Evolutionary conservation across 495 filamentous ascomycete species (phyloP).

Genomic region (Neurospora sp.): DNA sequence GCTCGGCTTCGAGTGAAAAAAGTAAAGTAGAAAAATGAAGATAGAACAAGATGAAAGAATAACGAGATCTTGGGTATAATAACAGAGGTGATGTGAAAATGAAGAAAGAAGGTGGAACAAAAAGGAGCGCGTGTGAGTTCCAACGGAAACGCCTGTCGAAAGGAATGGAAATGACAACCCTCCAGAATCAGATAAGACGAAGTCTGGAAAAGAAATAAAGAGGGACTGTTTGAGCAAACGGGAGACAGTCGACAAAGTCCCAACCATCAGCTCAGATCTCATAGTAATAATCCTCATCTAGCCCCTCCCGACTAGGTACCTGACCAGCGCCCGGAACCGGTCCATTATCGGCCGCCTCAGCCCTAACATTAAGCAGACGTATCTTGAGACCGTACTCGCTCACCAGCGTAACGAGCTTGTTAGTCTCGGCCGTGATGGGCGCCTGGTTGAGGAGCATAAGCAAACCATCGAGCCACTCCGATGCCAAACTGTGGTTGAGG

Average conservation of each 20-base stretch:
- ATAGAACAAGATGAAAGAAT: not conserved
- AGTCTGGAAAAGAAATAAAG: not conserved
- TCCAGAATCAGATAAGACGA: not conserved
- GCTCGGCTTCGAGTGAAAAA: not conserved
- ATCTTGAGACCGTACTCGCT: constrained; percentile 90
- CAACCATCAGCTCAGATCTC: constrained; percentile 36
- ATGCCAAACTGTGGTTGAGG: constrained; percentile 68
- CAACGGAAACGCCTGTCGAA: not conserved
- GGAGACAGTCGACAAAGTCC: not conserved
- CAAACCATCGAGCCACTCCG: constrained; percentile 94
- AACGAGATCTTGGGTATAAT: constrained; percentile 3
- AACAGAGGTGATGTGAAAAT: not conserved
- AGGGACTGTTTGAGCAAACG: not conserved
- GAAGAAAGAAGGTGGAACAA: not conserved
- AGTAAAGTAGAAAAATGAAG: not conserved
- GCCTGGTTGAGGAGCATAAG: constrained; percentile 92
- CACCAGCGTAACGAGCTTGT: constrained; percentile 74
- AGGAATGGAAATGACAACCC: not conserved
- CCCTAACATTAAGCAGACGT: constrained; percentile 79
- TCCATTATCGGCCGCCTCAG: constrained; percentile 60
- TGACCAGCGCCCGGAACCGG: constrained; percentile 39
- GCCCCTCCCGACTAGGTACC: constrained; percentile 50
- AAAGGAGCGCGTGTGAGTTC: not conserved
- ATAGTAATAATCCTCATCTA: constrained; percentile 64
- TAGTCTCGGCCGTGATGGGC: constrained; percentile 93